These are phyloP conservation scores for Stephanodiscus minutulus DNA, from an alignment of 108 stramenopile species.

Conservation along the genomic window DNA sequence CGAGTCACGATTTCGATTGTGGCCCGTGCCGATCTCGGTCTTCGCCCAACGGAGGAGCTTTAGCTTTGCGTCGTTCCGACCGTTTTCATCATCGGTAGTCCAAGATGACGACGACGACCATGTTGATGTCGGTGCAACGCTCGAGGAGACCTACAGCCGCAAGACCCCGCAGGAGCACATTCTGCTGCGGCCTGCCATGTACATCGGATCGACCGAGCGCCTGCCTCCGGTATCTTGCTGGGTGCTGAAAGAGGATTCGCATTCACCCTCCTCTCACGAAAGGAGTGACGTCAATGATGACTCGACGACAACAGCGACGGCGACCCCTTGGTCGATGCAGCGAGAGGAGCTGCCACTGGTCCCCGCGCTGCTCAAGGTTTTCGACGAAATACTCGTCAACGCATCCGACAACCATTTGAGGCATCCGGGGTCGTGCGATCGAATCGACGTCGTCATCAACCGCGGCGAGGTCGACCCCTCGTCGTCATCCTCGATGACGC, in stretches of 20 bases:
- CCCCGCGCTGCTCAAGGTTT: conserved; percentile 80
- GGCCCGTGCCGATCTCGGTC: not conserved
- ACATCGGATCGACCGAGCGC: conserved; percentile 59
- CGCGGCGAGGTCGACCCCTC: conserved; percentile 48
- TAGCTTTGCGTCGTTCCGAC: not conserved
- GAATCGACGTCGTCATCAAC: conserved; percentile 74
- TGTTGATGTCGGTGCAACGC: not conserved
- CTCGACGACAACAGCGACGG: not conserved
- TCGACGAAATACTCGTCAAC: conserved; percentile 96
- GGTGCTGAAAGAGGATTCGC: conserved; percentile 73
- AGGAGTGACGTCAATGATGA: not conserved
- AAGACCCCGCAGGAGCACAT: conserved; percentile 73
- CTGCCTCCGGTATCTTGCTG: conserved; percentile 64
- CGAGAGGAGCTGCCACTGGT: conserved; percentile 30
- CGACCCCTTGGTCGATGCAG: conserved; percentile 27
- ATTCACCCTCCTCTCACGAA: not conserved
- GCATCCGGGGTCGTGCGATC: conserved; percentile 64
- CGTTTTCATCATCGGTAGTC: not conserved
- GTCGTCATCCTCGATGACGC: conserved; percentile 45
- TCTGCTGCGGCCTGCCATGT: conserved; percentile 72
- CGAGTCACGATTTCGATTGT: not conserved
- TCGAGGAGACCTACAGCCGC: conserved; percentile 62
- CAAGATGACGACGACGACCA: not conserved
- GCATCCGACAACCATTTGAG: conserved; percentile 90
- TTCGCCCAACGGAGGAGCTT: not conserved